Base-by-base conservation (phyloP, 495 filamentous ascomycete species). In the Penicillium psychrofluorescens region DNA sequence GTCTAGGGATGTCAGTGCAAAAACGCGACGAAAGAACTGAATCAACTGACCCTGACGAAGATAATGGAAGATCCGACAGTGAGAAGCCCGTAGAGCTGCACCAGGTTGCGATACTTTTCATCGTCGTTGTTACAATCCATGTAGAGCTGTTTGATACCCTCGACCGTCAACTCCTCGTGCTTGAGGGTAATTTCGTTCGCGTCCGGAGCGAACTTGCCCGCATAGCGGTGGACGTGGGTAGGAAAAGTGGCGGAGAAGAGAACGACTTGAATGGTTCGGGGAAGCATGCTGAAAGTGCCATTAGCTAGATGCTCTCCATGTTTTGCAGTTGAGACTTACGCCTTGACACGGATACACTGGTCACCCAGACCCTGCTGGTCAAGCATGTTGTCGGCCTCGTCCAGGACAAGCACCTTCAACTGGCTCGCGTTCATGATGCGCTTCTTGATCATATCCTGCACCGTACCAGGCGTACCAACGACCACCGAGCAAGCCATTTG, bases 221-320 rank as follows among this genome's bases (percentile, higher is more conserved):
- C 92, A 54, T 88, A 99, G 44, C 71, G 63, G 59, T 88, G 75
- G 13, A 99, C 90, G 38, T 86, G 75, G 2, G 83, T 71, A 0
- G 94, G 90, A 65, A 97, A 99, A 1, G 94, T 99, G 12, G 94
- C 94, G 11, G 91, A 96, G 67, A 99, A 97, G 9, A 99, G 79
- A 32, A 96, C 83, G 37, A 88, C 80, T 62, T 99, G 92, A 29
- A 86, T 74, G 43, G 69, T 69, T 32, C 69, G 72, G 0, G 86
- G 86, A 9, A 96, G 70, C 49, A 87, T 59, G 14, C 84, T 90
- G 43, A 6, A 46, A 5, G 12, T 15, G 8, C 7, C 13, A 14
- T 63, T 54, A 66, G 46, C 29, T 40, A 15, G 15, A 27, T 16
- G 30, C 1, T 34, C 4, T 11, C 10, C n/a, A 34, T 34, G 4